Evolutionary conservation across 2,329 filamentous ascomycete species (phyloP).

Genomic region (Plenodomus biglobosus): DNA sequence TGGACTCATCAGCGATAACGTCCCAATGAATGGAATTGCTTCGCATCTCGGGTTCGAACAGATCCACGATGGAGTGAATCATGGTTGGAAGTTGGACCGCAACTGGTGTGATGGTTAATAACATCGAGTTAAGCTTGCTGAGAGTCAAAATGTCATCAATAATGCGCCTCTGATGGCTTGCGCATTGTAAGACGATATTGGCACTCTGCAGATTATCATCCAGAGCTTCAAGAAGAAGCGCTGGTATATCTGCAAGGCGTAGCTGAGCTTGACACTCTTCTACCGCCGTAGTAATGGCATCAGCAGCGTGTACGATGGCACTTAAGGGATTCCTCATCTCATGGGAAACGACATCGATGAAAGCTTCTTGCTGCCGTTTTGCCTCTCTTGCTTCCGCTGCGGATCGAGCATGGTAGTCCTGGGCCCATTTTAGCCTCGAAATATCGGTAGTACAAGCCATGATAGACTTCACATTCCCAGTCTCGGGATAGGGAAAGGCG

Average conservation of each 20-base stretch:
- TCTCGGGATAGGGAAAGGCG: slow-evolving; percentile 30
- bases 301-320: slow-evolving; percentile 49
- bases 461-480: slow-evolving; percentile 27
- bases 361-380: slow-evolving; percentile 40
- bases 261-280: slow-evolving; percentile 25
- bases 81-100: slow-evolving; percentile 15
- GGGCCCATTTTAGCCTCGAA: slow-evolving; percentile 40
- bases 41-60: slow-evolving; percentile 26
- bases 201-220: slow-evolving; percentile 38
- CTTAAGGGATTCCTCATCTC: slow-evolving; percentile 46
- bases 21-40: slow-evolving; percentile 13
- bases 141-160: slow-evolving; percentile 28
- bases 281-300: slow-evolving; percentile 44
- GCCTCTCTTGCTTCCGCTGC: slow-evolving; percentile 35
- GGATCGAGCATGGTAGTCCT: slow-evolving; percentile 35
- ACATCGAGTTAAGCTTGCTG: slow-evolving; percentile 23
- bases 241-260: slow-evolving; percentile 19
- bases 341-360: slow-evolving; percentile 43
- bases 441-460: slow-evolving; percentile 39
- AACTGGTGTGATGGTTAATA: slow-evolving; percentile 23
- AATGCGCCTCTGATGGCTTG: slow-evolving; percentile 35
- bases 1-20: slow-evolving; percentile 12
- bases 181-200: slow-evolving; percentile 10
- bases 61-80: slow-evolving; percentile 20
- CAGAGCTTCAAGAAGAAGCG: slow-evolving; percentile 24